A percentile compares a stretch with the other conserved stretches of the same genome.
phyloP scores from a whole-genome alignment of 495 filamentous ascomycete species.

The Lophiotrema nucula region DNA sequence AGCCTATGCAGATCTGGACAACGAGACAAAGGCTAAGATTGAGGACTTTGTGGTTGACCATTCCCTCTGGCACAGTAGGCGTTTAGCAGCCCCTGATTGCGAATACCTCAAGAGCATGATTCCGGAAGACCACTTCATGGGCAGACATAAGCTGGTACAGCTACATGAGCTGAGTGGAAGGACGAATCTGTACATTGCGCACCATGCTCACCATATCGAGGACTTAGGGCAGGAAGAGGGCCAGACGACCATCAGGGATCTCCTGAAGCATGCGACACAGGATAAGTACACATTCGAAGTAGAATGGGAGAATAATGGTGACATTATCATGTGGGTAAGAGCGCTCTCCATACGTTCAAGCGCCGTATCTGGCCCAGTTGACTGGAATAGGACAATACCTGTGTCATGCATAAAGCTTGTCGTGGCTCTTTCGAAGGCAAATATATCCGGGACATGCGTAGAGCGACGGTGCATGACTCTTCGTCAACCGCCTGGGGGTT shows the following conservation, averaged over 20 bases:
- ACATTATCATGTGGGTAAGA: slow-evolving; percentile 62
- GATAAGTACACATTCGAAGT: slow-evolving; percentile 49
- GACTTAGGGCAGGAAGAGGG: slow-evolving; percentile 41
- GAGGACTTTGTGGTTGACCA: slow-evolving; percentile 54
- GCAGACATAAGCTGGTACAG: slow-evolving; percentile 52
- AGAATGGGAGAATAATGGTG: slow-evolving; percentile 49
- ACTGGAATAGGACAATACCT: slow-evolving; percentile 22
- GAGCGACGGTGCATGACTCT: slow-evolving; percentile 29
- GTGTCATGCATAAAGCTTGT: slow-evolving; percentile 16
- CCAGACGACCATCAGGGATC: slow-evolving; percentile 42
- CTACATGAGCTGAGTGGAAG: slow-evolving; percentile 52
- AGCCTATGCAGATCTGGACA: slow-evolving; percentile 53
- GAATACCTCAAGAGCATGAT: slow-evolving; percentile 50
- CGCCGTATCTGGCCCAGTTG: neutral
- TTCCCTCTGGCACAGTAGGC: slow-evolving; percentile 54
- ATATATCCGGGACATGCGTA: slow-evolving; percentile 52
- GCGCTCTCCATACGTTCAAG: slow-evolving; percentile 39
- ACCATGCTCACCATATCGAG: slow-evolving; percentile 58
- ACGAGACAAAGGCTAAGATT: slow-evolving; percentile 37
- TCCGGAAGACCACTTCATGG: slow-evolving; percentile 45
- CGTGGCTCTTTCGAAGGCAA: slow-evolving; percentile 51
- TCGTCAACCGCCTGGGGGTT: slow-evolving; percentile 14
- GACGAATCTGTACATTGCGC: slow-evolving; percentile 56
- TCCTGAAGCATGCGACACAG: slow-evolving; percentile 51
- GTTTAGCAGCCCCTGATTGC: slow-evolving; percentile 49